Percentiles rank a stretch among this genome's conserved stretches.
These are phyloP conservation scores for Alternaria ventricosa DNA, from an alignment of 2,329 filamentous ascomycete species.

Conservation along the genomic window DNA sequence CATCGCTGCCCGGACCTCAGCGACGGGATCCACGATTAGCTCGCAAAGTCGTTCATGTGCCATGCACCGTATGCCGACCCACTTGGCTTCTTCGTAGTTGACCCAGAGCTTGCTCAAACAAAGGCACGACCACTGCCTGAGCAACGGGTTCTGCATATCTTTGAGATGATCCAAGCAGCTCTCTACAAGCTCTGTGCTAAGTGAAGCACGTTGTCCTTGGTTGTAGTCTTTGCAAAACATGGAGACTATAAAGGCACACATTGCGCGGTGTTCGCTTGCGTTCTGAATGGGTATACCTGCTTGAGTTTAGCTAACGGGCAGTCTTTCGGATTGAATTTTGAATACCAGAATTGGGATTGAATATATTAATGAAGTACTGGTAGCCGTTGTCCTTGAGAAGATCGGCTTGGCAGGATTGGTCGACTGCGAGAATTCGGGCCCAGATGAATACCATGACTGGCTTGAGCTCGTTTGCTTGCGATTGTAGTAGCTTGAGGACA, in stretches of 20 bases:
- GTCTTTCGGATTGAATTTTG: not conserved
- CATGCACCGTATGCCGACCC: conserved; percentile 88
- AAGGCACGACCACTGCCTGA: conserved; percentile 94
- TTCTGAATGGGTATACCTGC: conserved; percentile 79
- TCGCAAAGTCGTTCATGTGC: conserved; percentile 82
- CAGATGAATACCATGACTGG: conserved; percentile 99
- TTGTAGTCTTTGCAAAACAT: conserved; percentile 97
- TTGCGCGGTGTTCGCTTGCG: conserved; percentile 92
- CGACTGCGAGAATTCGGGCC: conserved; percentile 93
- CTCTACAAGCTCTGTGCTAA: conserved; percentile 87
- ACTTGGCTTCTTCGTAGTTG: conserved; percentile 90
- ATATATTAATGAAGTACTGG: conserved; percentile 92
- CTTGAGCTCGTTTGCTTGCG: conserved; percentile 90
- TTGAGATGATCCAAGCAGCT: conserved; percentile 84
- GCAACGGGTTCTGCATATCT: conserved; percentile 84
- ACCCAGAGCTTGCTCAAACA: conserved; percentile 96
- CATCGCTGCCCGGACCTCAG: conserved; percentile 92
- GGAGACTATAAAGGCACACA: conserved; percentile 97
- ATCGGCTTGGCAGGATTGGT: conserved; percentile 91
- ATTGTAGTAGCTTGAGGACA: conserved; percentile 95
- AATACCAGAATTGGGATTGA: conserved; percentile 75
- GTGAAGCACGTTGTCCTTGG: conserved; percentile 88
- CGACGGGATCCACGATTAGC: conserved; percentile 82
- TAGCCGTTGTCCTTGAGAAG: conserved; percentile 97
- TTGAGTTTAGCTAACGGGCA: conserved; percentile 10